Base-by-base conservation (phyloP, 805 yeast genomes). In the Kodamaea restingae region DNA sequence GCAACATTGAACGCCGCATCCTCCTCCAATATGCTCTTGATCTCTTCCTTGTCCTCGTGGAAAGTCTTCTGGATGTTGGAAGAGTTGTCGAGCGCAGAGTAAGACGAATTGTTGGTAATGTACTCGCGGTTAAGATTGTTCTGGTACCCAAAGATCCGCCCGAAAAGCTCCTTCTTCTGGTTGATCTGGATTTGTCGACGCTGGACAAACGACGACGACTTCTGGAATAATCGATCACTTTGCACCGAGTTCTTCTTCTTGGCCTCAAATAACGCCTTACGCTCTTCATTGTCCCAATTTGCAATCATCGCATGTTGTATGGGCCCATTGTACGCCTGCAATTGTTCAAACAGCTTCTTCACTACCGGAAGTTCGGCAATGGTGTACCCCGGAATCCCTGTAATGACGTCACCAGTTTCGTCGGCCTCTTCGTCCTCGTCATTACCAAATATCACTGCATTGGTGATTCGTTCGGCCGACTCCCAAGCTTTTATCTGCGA, bases 401-500 rank as follows among this genome's bases (percentile, higher is more conserved):
- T 50, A 9, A 37, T 38, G 11, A 45, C 52, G 1, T 48, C 48
- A 9, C 36, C 44, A 27, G 43, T 42, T n/a, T 40, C 58, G 0
- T 51, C 57, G 24, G 49, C 54, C 11, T 50, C 51, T 22, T 45
- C 43, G 35, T 54, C 62, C 18, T 55, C 51, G 11, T 53, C 52
- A 35, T 52, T 50, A 33, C 62, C 67, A 41, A 67, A 67, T 2
- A 68, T 65, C 24, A 67, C 44, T 38, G 58, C 65, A 18, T 52
- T 48, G 40, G 62, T 58, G 31, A 64, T 58, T 44, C 62, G 60
- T 42, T 68, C 73, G 1, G 71, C 73, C 18, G 65, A 58, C 43
- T 68, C 73, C 74, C 74, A 68, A 14, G 72, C 72, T 37, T 59
- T 57, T 9, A 67, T 53, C 45, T 67, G 72, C n/a, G 70, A 62